Conservation (phyloP, 2,329 filamentous ascomycete genomes). For the Didymella keratinophila region DNA sequence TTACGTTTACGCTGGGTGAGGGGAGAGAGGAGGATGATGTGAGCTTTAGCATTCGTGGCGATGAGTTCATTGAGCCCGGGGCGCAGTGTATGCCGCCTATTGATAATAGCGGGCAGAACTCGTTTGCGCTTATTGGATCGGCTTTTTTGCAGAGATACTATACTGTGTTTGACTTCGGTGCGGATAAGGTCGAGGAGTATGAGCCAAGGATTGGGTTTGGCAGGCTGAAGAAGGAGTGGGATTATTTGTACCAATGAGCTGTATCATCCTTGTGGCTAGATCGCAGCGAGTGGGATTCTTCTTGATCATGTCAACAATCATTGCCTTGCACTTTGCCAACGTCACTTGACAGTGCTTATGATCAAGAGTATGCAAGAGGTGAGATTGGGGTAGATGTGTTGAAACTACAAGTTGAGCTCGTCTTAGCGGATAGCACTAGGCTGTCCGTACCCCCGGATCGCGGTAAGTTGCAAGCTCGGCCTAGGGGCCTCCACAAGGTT, state of each 20-base stretch:
- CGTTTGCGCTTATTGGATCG: slow-evolving; percentile 24
- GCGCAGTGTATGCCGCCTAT: slow-evolving; percentile 27
- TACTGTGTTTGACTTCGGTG: slow-evolving; percentile 28
- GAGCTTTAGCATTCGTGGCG: slow-evolving; percentile 23
- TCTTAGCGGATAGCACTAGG: no score
- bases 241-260: slow-evolving; percentile 16
- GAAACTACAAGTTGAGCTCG: no score
- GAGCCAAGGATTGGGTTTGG: slow-evolving; percentile 29
- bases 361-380: no score
- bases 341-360: no score
- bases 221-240: slow-evolving; percentile 31
- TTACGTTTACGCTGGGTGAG: slow-evolving; percentile 27
- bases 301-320: no score
- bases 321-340: no score
- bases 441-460: no score
- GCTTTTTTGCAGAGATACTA: slow-evolving; percentile 24
- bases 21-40: slow-evolving; percentile 20
- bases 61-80: slow-evolving; percentile 22
- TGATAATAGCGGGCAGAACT: slow-evolving; percentile 10
- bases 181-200: slow-evolving; percentile 23
- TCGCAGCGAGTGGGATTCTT: no score
- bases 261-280: no score
- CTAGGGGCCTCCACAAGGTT: no score
- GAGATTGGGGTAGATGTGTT: no score
- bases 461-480: no score